A percentile compares a stretch with the other conserved stretches of the same genome.
Conservation (phyloP, 352 stramenopile genomes). For the Thalassiosira livingstoniorum region DNA sequence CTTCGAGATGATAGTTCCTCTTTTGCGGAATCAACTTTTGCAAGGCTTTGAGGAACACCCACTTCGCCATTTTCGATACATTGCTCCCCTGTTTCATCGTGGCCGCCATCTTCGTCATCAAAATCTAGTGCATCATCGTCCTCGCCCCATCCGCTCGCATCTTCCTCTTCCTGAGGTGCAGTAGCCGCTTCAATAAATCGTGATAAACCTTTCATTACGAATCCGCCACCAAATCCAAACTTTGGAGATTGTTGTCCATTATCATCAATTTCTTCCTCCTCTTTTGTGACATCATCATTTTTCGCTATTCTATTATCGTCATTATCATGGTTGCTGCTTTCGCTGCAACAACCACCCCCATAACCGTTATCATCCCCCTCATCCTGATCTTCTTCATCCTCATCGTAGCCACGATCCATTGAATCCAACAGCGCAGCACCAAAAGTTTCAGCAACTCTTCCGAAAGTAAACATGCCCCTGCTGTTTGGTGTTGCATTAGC, state of each 20-base stretch:
- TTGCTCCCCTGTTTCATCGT: too few species aligned
- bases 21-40: too few species aligned
- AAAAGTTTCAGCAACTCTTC: conserved; percentile 38
- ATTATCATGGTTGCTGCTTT: not conserved
- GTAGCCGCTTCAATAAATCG: conserved; percentile 61
- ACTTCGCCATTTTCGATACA: too few species aligned
- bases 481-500: not conserved
- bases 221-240: conserved; percentile 44
- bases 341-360: not conserved
- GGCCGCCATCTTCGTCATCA: not conserved
- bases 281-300: not conserved
- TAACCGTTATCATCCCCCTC: not conserved
- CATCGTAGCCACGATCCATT: conserved; percentile 40
- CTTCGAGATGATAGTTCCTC: too few species aligned
- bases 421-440: conserved; percentile 53
- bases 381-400: conserved; percentile 8
- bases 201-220: conserved; percentile 60
- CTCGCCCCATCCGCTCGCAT: not conserved
- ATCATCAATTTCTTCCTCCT: not conserved
- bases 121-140: conserved; percentile 11
- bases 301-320: not conserved
- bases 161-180: conserved; percentile 27
- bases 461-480: not conserved
- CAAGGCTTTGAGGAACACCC: too few species aligned
- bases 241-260: not conserved